These are phyloP conservation scores for Liriodendron chinense DNA, from an alignment of 164 flowering plant species.

Conservation along the genomic window DNA sequence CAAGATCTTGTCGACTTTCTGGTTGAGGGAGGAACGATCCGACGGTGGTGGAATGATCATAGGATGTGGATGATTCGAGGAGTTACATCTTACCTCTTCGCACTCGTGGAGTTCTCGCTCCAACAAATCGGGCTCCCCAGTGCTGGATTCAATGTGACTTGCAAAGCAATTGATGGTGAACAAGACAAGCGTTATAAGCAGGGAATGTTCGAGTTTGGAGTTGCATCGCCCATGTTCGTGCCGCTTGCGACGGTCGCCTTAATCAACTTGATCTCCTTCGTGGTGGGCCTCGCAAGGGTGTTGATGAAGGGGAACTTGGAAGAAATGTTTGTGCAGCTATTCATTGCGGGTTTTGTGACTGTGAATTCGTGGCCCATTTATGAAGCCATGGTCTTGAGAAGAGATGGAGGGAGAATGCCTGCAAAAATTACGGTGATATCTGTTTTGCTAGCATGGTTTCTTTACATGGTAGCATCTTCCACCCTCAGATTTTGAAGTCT, in stretches of 20 bases:
- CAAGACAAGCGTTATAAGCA: conserved; percentile 50
- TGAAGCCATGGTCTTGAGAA: conserved; percentile 60
- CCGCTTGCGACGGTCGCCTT: conserved; percentile 46
- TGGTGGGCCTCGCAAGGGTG: conserved; percentile 17
- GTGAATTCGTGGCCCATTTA: conserved; percentile 59
- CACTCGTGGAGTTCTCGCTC: conserved; percentile 34
- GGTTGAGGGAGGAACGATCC: conserved; percentile 27
- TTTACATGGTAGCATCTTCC: not conserved
- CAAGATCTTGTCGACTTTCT: conserved; percentile 54
- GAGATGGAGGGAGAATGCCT: conserved; percentile 51
- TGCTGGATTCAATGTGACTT: conserved; percentile 58
- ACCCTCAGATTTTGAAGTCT: not conserved
- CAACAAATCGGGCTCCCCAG: conserved; percentile 35
- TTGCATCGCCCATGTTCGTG: conserved; percentile 58
- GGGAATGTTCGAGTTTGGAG: conserved; percentile 66
- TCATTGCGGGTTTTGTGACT: conserved; percentile 46
- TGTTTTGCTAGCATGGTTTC: conserved; percentile 14
- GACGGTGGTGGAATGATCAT: conserved; percentile 75
- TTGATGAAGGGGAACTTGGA: conserved; percentile 13
- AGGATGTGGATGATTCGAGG: conserved; percentile 75
- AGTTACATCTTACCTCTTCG: conserved; percentile 45
- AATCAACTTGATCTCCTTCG: conserved; percentile 46
- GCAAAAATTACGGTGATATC: conserved; percentile 26
- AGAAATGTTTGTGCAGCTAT: conserved; percentile 28
- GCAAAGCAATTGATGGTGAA: conserved; percentile 50